Conservation (phyloP, 129 eudicot genomes). For the Chrysanthemum lavandulifolium region DNA sequence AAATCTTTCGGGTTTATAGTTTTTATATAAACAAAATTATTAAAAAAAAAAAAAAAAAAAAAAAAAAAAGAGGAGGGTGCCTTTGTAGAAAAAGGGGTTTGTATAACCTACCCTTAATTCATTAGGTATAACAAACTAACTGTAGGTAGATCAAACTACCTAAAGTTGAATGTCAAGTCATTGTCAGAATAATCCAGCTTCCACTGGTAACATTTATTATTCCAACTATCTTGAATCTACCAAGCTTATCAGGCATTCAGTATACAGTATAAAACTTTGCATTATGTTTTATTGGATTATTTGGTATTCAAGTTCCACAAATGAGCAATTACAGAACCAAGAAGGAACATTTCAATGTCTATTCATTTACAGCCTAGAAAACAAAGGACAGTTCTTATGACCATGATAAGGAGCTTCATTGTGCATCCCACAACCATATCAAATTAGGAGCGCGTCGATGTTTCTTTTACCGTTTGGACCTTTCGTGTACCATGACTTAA, state of each 20-base stretch:
- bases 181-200: neutral
- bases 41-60: no score
- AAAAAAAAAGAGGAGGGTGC: no score
- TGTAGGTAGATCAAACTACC: no score
- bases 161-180: no score
- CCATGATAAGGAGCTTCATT: neutral
- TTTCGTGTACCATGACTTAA: slow-evolving; percentile 85
- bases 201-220: neutral
- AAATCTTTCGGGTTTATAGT: no score
- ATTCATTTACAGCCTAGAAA: neutral
- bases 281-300: slow-evolving; percentile 4
- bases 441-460: slow-evolving; percentile 58
- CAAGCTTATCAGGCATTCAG: neutral
- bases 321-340: slow-evolving; percentile 1
- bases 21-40: no score
- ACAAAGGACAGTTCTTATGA: neutral
- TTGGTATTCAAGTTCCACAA: neutral
- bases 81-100: no score
- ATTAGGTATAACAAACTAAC: no score
- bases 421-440: slow-evolving; percentile 8
- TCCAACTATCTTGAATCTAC: neutral
- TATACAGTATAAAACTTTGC: neutral
- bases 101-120: no score
- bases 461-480: slow-evolving; percentile 99
- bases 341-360: neutral